Evolutionary conservation across 208 protist species (phyloP).

Genomic region (Leishmania tarentolae): DNA sequence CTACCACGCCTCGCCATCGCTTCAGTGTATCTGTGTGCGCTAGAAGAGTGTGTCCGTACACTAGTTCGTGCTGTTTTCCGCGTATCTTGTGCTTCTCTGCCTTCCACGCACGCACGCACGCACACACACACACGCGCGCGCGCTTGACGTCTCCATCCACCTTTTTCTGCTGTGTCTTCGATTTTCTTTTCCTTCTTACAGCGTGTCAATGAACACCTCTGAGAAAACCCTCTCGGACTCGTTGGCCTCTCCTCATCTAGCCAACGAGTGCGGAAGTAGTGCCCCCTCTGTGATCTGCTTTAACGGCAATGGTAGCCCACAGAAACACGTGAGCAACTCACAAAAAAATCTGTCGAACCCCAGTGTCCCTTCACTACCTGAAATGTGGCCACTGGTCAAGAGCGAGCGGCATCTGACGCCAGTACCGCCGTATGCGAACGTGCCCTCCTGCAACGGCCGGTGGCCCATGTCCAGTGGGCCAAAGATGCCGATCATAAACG

Average conservation of each 20-base stretch:
- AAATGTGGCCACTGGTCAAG: not conserved
- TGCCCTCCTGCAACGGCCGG: not conserved
- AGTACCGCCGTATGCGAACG: not conserved
- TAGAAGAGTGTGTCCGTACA: not conserved
- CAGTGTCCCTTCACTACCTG: not conserved
- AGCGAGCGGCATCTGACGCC: not conserved
- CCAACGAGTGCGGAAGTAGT: not conserved
- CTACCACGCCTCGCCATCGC: not conserved
- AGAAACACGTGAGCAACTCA: not conserved
- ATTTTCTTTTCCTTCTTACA: not conserved
- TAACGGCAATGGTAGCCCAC: not conserved
- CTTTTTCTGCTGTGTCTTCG: not conserved
- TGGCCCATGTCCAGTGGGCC: not conserved
- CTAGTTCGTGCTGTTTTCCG: not conserved
- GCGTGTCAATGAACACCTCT: slow-evolving; percentile 13
- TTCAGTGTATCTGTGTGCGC: not conserved
- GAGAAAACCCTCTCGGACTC: slow-evolving; percentile 7
- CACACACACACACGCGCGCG: not conserved
- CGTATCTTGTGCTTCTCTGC: not conserved
- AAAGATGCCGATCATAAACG: too few species aligned
- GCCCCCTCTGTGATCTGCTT: not conserved
- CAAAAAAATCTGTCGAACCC: not conserved
- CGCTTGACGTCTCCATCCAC: not conserved
- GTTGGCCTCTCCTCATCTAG: not conserved
- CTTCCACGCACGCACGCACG: not conserved